These are phyloP conservation scores for Amniculicola lignicola DNA, from an alignment of 495 filamentous ascomycete genomes.

Conservation along the genomic window DNA sequence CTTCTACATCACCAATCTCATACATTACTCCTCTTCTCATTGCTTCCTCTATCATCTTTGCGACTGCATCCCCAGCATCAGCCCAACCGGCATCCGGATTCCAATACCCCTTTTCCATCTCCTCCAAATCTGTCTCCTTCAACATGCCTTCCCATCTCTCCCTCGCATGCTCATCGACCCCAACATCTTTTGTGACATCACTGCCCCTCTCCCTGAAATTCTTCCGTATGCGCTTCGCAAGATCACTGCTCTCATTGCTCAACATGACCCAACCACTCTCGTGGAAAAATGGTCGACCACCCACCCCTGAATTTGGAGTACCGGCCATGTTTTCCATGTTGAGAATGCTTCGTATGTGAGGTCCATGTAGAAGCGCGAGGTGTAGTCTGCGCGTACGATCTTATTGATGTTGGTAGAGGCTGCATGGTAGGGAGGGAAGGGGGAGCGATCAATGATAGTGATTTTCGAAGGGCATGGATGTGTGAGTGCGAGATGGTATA, in stretches of 20 bases:
- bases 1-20: constrained; percentile 36
- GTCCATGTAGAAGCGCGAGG: constrained; percentile 33
- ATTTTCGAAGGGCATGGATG: constrained; percentile 35
- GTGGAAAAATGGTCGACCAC: constrained; percentile 36
- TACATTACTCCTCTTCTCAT: constrained; percentile 41
- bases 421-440: constrained; percentile 26
- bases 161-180: constrained; percentile 33
- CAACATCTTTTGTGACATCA: constrained; percentile 33
- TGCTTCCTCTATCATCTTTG: constrained; percentile 39
- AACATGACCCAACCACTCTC: constrained; percentile 44
- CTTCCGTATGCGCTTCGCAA: constrained; percentile 36
- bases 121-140: constrained; percentile 32
- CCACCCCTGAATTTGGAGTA: constrained; percentile 17
- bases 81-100: constrained; percentile 46
- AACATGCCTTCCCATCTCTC: constrained; percentile 37
- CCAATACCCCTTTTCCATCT: constrained; percentile 33
- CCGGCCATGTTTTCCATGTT: constrained; percentile 34
- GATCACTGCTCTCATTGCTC: constrained; percentile 38
- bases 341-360: constrained; percentile 37
- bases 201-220: constrained; percentile 38
- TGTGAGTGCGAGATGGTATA: constrained; percentile 43
- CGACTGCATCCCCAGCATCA: constrained; percentile 42
- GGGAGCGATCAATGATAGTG: constrained; percentile 36
- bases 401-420: constrained; percentile 41
- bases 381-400: constrained; percentile 39